Evolutionary conservation across 306 rosid genomes (phyloP).

Genomic region (Glycine soja): DNA sequence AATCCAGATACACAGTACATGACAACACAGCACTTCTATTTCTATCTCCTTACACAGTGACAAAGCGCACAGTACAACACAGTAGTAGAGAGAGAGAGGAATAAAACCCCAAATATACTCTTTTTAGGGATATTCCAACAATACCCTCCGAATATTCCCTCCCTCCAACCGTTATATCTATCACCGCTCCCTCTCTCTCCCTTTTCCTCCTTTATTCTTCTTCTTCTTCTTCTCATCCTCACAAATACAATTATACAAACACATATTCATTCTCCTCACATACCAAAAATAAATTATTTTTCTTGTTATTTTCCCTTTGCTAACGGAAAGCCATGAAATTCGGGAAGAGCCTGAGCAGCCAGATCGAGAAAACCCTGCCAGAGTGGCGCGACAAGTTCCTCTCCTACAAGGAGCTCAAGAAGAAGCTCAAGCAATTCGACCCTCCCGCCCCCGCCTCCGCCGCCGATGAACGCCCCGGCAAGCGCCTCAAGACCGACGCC

Average conservation of each 20-base stretch:
- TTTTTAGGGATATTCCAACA: slow-evolving; percentile 76
- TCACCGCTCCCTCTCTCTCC: neutral
- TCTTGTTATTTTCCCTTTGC: neutral
- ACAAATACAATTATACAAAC: too few relatives aligned
- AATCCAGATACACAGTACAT: too few relatives aligned
- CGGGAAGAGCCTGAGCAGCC: slow-evolving; percentile 88
- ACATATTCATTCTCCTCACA: neutral
- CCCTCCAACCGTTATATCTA: slow-evolving; percentile 56
- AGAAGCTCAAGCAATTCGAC: slow-evolving; percentile 78
- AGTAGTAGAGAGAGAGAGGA: slow-evolving; percentile 28
- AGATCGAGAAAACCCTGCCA: slow-evolving; percentile 89
- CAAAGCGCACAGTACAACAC: too few relatives aligned
- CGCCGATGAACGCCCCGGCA: slow-evolving; percentile 53
- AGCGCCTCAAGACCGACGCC: slow-evolving; percentile 61
- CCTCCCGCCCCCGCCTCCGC: slow-evolving; percentile 42
- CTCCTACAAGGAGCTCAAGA: slow-evolving; percentile 94
- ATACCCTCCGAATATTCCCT: slow-evolving; percentile 79
- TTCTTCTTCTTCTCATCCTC: neutral
- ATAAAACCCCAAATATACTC: slow-evolving; percentile 79
- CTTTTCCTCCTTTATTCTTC: neutral
- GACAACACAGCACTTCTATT: too few relatives aligned
- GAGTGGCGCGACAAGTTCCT: slow-evolving; percentile 97
- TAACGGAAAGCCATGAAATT: slow-evolving; percentile 69
- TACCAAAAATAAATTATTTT: neutral
- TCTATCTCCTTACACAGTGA: neutral